Evolutionary conservation across 805 yeast species (phyloP).

Genomic region (Grigorovia humatica): DNA sequence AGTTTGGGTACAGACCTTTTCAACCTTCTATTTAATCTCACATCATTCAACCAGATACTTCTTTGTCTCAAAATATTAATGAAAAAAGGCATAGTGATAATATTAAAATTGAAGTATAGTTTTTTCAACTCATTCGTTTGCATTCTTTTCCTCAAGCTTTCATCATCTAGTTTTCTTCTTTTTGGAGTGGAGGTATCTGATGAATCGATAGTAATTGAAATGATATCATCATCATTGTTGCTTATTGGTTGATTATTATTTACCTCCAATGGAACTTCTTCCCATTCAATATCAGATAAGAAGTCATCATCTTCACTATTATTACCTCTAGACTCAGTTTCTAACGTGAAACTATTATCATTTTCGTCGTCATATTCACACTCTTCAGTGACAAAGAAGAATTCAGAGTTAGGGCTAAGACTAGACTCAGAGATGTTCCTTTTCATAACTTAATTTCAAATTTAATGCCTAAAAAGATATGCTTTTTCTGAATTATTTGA

Average conservation of each 20-base stretch:
- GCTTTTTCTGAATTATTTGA: background rate
- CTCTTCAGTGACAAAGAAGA: background rate
- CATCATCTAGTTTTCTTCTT: background rate
- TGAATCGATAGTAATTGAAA: background rate
- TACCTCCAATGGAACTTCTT: slow-evolving; percentile 16
- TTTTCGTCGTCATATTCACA: background rate
- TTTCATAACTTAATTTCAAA: background rate
- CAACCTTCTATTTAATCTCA: slow-evolving; percentile 12
- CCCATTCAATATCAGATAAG: slow-evolving; percentile 19
- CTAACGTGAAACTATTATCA: background rate
- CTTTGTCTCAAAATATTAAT: slow-evolving; percentile 8
- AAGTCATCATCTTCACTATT: background rate
- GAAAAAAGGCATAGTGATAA: slow-evolving; percentile 16
- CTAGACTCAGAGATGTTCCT: background rate
- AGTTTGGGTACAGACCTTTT: slow-evolving; percentile 19
- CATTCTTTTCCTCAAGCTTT: background rate
- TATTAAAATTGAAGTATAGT: slow-evolving; percentile 12
- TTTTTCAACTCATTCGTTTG: slow-evolving; percentile 5
- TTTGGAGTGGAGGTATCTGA: background rate
- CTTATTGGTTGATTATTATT: background rate
- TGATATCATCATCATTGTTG: background rate
- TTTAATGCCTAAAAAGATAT: no score
- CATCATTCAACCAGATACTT: slow-evolving; percentile 9
- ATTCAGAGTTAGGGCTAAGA: background rate
- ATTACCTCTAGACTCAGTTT: background rate